These are phyloP conservation scores for Diutina sp. DNA, from an alignment of 1,139 yeast genomes.

Conservation along the genomic window DNA sequence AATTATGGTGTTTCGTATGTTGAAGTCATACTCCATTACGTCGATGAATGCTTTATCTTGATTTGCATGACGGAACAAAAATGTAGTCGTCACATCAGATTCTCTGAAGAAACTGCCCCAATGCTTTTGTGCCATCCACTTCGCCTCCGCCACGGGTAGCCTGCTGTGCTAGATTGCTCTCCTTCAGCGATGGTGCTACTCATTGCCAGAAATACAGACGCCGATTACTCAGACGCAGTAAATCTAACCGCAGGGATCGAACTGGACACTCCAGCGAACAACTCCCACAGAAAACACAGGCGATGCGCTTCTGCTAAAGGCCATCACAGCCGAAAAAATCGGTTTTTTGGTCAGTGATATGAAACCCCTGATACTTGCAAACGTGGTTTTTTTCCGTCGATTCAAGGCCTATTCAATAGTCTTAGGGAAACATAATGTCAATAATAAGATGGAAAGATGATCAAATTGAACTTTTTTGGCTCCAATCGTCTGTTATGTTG, in stretches of 20 bases:
- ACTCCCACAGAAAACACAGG: not conserved
- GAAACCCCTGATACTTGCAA: not conserved
- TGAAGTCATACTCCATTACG: too few relatives aligned
- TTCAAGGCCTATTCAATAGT: too few relatives aligned
- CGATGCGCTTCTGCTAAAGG: constrained; percentile 2
- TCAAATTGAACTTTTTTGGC: too few relatives aligned
- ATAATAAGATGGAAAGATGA: too few relatives aligned
- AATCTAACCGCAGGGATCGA: constrained; percentile 2
- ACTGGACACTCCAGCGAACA: constrained; percentile 2
- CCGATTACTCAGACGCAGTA: constrained; percentile 1
- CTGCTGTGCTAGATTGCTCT: constrained; percentile 2
- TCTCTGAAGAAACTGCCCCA: not conserved
- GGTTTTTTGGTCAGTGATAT: not conserved
- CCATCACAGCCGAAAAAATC: constrained; percentile 1
- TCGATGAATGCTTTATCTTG: not conserved
- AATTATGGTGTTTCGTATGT: too few relatives aligned
- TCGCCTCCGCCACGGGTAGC: constrained; percentile 3
- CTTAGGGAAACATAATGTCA: too few relatives aligned
- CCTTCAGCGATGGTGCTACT: constrained; percentile 2
- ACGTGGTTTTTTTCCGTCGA: too few relatives aligned
- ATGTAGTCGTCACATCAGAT: constrained; percentile 1
- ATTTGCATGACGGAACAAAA: not conserved
- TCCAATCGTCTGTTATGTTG: too few relatives aligned
- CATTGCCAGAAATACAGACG: not conserved
- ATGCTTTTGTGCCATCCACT: not conserved